These are phyloP conservation scores for Dissoconium aciculare DNA, from an alignment of 2,329 filamentous ascomycete species.

Conservation along the genomic window DNA sequence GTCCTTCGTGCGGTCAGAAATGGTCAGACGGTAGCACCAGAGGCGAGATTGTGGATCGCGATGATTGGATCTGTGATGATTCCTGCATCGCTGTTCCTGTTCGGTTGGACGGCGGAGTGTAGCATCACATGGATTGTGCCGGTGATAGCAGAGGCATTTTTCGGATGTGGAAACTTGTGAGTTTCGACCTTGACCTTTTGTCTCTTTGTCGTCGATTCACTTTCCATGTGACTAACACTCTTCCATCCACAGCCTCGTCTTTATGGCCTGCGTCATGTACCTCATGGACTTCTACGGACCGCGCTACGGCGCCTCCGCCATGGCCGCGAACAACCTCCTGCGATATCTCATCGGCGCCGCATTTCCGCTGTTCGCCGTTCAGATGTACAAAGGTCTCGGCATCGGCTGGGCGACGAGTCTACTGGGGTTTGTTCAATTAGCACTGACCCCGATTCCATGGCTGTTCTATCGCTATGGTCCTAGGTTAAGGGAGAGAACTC, in stretches of 20 bases:
- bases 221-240: slow-evolving; percentile 6
- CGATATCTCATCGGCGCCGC: slow-evolving; percentile 23
- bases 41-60: slow-evolving; percentile 22
- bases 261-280: slow-evolving; percentile 13
- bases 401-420: slow-evolving; percentile 28
- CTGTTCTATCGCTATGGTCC: slow-evolving; percentile 14
- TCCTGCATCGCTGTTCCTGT: slow-evolving; percentile 23
- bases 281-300: slow-evolving; percentile 11
- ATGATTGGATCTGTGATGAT: slow-evolving; percentile 19
- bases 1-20: slow-evolving; percentile 1
- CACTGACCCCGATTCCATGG: slow-evolving; percentile 17
- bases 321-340: slow-evolving; percentile 13
- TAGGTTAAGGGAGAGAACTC: slow-evolving; percentile 5
- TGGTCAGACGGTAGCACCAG: slow-evolving; percentile 13
- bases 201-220: slow-evolving; percentile 7
- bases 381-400: slow-evolving; percentile 27
- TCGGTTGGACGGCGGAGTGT: slow-evolving; percentile 20
- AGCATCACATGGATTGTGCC: slow-evolving; percentile 24
- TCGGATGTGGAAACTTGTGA: slow-evolving; percentile 22
- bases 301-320: slow-evolving; percentile 19
- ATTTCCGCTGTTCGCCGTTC: slow-evolving; percentile 28
- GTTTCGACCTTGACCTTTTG: not conserved
- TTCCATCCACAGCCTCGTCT: slow-evolving; percentile 20
- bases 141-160: slow-evolving; percentile 27
- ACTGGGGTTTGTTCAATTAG: slow-evolving; percentile 23